Evolutionary conservation across 2,329 filamentous ascomycete genomes (phyloP).

Genomic region (Calonectria hawksworthii): DNA sequence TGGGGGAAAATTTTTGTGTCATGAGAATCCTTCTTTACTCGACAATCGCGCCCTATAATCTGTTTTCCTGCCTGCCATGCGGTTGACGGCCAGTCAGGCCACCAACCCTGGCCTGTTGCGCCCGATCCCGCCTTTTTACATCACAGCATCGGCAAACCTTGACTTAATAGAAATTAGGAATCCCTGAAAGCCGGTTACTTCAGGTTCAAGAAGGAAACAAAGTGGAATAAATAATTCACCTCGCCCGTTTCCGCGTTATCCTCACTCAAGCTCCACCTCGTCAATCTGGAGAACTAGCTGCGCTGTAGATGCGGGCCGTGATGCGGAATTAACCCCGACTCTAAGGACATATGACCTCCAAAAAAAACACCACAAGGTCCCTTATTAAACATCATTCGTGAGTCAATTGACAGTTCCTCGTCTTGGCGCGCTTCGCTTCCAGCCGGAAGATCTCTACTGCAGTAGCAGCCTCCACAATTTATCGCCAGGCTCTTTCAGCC

Average conservation of each 20-base stretch:
- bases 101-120: background rate
- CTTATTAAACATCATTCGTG: background rate
- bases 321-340: background rate
- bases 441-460: background rate
- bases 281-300: slow-evolving; percentile 13
- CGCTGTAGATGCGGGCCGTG: background rate
- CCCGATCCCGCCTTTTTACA: background rate
- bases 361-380: background rate
- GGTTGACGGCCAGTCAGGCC: slow-evolving; percentile 9
- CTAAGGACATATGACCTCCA: background rate
- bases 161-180: background rate
- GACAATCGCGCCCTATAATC: background rate
- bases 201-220: background rate
- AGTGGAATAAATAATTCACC: background rate
- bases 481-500: background rate
- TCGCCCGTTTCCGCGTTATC: background rate
- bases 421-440: background rate
- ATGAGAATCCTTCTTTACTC: slow-evolving; percentile 11
- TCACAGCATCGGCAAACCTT: background rate
- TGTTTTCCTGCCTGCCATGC: background rate
- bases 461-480: background rate
- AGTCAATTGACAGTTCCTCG: background rate
- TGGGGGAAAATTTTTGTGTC: background rate
- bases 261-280: background rate
- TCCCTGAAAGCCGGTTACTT: background rate